Conservation (phyloP, 1,139 yeast genomes). For the Kurtzmaniella quercitrusa region DNA sequence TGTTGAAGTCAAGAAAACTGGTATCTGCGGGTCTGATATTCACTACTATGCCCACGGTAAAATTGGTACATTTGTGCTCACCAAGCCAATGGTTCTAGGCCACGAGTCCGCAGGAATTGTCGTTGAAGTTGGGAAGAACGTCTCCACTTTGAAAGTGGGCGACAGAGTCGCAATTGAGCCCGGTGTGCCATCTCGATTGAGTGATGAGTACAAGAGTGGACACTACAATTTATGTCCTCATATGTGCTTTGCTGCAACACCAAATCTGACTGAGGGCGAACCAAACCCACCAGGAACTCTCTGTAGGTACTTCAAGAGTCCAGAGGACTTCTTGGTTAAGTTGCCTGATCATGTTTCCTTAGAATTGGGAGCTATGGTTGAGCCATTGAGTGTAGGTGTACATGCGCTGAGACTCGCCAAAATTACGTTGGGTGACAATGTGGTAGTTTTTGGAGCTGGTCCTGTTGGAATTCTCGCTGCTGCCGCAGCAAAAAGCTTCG, state of each 20-base stretch:
- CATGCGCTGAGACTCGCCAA: conserved; percentile 74
- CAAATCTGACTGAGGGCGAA: conserved; percentile 38
- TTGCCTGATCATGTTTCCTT: conserved; percentile 72
- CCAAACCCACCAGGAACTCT: conserved; percentile 64
- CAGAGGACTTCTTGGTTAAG: conserved; percentile 82
- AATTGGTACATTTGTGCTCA: conserved; percentile 67
- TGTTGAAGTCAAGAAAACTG: conserved; percentile 70
- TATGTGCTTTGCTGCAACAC: conserved; percentile 87
- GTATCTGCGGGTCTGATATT: conserved; percentile 86
- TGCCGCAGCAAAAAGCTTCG: conserved; percentile 74
- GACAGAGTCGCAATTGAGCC: conserved; percentile 77
- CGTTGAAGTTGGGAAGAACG: conserved; percentile 59
- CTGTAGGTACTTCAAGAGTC: conserved; percentile 64
- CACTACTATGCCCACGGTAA: conserved; percentile 79
- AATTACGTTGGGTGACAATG: conserved; percentile 66
- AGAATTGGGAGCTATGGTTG: conserved; percentile 86
- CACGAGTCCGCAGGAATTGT: conserved; percentile 76
- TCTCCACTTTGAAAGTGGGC: conserved; percentile 60
- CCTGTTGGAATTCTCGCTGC: conserved; percentile 86
- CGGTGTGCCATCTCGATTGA: conserved; percentile 71
- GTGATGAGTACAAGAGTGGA: conserved; percentile 72
- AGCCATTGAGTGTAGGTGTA: conserved; percentile 84
- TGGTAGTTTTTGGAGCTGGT: conserved; percentile 86
- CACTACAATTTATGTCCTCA: conserved; percentile 76
- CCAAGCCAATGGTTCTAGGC: conserved; percentile 67